Conservation (phyloP, 257 asterid genomes). For the Scutellaria baicalensis region DNA sequence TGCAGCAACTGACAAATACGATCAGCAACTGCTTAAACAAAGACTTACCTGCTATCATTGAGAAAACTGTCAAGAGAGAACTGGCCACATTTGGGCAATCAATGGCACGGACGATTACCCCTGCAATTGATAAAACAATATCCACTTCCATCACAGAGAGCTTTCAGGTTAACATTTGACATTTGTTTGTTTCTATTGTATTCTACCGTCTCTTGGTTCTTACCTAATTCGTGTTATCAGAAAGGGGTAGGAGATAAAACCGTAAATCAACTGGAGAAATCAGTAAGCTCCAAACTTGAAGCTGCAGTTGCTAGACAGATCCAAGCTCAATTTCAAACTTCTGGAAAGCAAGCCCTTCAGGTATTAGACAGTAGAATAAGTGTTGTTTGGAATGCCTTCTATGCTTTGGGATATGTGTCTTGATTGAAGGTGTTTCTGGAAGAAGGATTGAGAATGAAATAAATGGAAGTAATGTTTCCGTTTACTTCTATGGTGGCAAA, state of each 20-base stretch:
- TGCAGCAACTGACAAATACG: constrained; percentile 53
- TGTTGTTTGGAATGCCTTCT: not conserved
- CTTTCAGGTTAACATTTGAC: constrained; percentile 63
- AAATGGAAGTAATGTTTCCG: not conserved
- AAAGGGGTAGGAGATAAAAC: constrained; percentile 95
- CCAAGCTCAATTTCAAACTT: constrained; percentile 85
- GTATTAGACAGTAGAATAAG: constrained; percentile 26
- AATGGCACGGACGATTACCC: constrained; percentile 62
- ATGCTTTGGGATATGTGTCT: not conserved
- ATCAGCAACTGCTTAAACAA: constrained; percentile 66
- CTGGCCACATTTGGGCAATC: constrained; percentile 66
- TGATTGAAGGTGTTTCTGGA: not conserved
- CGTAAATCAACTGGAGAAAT: constrained; percentile 81
- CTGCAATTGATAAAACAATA: constrained; percentile 69
- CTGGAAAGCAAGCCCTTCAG: constrained; percentile 98
- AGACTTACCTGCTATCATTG: constrained; percentile 70
- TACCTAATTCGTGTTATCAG: constrained; percentile 44
- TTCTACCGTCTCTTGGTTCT: not conserved
- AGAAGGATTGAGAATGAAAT: not conserved
- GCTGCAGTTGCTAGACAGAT: constrained; percentile 75
- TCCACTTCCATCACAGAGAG: constrained; percentile 59
- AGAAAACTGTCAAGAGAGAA: constrained; percentile 78
- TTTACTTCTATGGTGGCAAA: not conserved
- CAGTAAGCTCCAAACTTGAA: constrained; percentile 82
- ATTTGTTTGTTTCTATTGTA: not conserved